Evolutionary conservation across 106 monocot species (phyloP).

Genomic region (Dactylorhiza incarnata): DNA sequence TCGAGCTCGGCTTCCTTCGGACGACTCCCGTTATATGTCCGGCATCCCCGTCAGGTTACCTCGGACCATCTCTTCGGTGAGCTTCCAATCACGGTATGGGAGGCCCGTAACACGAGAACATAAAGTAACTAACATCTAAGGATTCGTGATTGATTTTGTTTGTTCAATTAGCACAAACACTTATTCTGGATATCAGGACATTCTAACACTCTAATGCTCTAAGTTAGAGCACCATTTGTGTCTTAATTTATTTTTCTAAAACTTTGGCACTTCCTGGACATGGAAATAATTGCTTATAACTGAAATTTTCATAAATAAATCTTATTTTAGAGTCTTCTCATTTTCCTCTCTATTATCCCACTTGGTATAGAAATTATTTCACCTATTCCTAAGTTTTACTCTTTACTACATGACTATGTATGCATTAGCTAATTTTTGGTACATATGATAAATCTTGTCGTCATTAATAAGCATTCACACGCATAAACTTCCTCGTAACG

Average conservation of each 20-base stretch:
- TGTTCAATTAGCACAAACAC: background rate
- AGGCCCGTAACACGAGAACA: background rate
- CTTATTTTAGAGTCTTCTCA: background rate
- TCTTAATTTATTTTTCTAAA: background rate
- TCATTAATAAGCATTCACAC: background rate
- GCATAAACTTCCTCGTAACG: background rate
- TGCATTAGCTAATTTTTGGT: background rate
- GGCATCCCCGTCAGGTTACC: no score
- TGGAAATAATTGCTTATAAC: background rate
- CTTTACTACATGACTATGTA: background rate
- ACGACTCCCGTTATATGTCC: no score
- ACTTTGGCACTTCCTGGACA: background rate
- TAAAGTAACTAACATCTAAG: background rate
- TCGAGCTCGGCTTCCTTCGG: no score
- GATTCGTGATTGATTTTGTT: background rate
- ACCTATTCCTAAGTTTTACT: background rate
- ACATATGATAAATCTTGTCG: background rate
- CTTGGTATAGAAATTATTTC: background rate
- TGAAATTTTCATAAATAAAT: background rate
- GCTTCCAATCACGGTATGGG: no score
- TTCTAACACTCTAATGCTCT: background rate
- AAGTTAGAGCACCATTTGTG: background rate
- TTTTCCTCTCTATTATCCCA: background rate
- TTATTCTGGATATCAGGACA: background rate
- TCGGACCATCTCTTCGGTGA: no score